phyloP scores from a whole-genome alignment of 2,329 filamentous ascomycete species.

The Magnaporthales sp. region DNA sequence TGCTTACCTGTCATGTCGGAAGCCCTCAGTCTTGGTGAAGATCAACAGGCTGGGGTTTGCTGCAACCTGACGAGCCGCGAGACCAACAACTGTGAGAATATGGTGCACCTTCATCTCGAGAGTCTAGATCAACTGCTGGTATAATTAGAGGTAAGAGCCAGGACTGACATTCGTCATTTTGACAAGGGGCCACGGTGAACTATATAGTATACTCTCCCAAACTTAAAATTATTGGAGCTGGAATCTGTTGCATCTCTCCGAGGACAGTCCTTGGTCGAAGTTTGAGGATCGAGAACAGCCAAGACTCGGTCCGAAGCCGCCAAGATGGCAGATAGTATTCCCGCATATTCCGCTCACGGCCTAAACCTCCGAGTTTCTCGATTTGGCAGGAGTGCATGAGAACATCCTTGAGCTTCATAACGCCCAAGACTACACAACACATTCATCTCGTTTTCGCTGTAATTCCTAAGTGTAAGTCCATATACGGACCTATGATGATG shows the following conservation, averaged over 20 bases:
- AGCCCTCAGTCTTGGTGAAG: neutral
- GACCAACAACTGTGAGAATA: neutral
- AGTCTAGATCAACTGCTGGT: neutral
- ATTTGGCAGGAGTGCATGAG: neutral
- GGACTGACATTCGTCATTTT: too few relatives aligned
- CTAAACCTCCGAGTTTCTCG: neutral
- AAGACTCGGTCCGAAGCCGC: neutral
- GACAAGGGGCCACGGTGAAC: too few relatives aligned
- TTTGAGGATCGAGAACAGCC: neutral
- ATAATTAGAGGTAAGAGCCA: too few relatives aligned
- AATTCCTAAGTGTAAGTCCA: too few relatives aligned
- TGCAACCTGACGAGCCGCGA: neutral
- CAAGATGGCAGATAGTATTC: neutral
- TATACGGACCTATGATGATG: too few relatives aligned
- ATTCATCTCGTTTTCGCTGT: neutral
- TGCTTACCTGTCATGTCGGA: neutral
- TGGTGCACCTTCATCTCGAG: neutral
- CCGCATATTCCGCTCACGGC: neutral
- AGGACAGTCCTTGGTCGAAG: neutral
- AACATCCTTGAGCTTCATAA: neutral
- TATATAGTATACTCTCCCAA: too few relatives aligned
- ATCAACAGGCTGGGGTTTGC: neutral
- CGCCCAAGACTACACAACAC: neutral
- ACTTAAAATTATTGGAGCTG: too few relatives aligned
- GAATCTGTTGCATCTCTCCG: too few relatives aligned